These are phyloP conservation scores for Ceratocystis ficicola DNA, from an alignment of 2,329 filamentous ascomycete genomes.

Conservation along the genomic window DNA sequence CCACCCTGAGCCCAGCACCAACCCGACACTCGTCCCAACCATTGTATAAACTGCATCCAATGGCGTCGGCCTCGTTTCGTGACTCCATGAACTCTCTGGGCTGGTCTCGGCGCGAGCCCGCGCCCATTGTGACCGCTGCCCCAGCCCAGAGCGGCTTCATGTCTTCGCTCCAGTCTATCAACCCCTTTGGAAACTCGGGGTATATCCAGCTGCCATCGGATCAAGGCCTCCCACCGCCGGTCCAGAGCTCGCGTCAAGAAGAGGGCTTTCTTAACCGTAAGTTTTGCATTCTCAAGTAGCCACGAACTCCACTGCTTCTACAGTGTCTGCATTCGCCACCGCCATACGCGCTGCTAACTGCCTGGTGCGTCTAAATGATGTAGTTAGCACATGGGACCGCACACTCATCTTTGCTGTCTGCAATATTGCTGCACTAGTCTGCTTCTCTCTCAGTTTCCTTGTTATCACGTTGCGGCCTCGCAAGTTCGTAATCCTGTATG, in stretches of 20 bases:
- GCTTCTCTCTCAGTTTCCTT: constrained; percentile 75
- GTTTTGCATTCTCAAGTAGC: constrained; percentile 31
- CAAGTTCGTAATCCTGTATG: constrained; percentile 97
- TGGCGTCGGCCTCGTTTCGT: constrained; percentile 82
- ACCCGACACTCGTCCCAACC: background rate
- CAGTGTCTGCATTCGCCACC: background rate
- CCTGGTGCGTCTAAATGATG: constrained; percentile 26
- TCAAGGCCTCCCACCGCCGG: constrained; percentile 38
- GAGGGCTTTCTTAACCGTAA: constrained; percentile 92
- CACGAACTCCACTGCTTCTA: background rate
- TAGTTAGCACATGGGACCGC: constrained; percentile 96
- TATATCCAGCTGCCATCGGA: constrained; percentile 73
- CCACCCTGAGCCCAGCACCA: background rate
- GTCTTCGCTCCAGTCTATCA: constrained; percentile 69
- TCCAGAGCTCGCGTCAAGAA: constrained; percentile 73
- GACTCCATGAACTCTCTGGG: constrained; percentile 91
- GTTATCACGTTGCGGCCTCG: constrained; percentile 66
- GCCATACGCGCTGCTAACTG: constrained; percentile 19
- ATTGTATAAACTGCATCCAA: constrained; percentile 31
- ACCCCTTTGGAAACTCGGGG: constrained; percentile 75
- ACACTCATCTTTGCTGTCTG: constrained; percentile 83
- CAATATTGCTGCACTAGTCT: constrained; percentile 76
- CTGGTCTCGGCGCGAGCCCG: constrained; percentile 75
- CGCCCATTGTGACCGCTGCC: constrained; percentile 61
- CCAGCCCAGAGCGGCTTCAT: constrained; percentile 58